phyloP scores from a whole-genome alignment of 495 filamentous ascomycete genomes.

The Daldinia vernicosa region DNA sequence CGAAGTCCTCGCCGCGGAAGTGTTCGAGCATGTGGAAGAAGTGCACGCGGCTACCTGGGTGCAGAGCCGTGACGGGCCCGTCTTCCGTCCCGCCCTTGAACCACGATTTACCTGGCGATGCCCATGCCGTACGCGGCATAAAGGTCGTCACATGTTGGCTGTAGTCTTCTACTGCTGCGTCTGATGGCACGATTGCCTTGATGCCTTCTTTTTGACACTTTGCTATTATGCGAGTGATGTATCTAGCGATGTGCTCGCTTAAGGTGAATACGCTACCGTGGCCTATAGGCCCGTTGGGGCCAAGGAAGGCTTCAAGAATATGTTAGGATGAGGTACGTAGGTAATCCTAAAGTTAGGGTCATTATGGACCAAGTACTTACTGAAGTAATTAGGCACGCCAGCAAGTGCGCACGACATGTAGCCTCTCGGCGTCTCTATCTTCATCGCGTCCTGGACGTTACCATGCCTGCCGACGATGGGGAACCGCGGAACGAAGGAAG shows the following conservation, averaged over 20 bases:
- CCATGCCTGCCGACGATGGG: conserved; percentile 64
- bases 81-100: conserved; percentile 56
- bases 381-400: conserved; percentile 60
- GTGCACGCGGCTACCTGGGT: conserved; percentile 61
- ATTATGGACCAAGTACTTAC: conserved; percentile 39
- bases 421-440: conserved; percentile 48
- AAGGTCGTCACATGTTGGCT: conserved; percentile 55
- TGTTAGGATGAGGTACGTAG: conserved; percentile 28
- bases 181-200: conserved; percentile 50
- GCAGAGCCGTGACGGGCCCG: conserved; percentile 59
- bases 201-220: conserved; percentile 59
- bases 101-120: conserved; percentile 56
- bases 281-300: conserved; percentile 60
- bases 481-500: conserved; percentile 68
- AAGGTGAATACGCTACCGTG: conserved; percentile 61
- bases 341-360: not conserved
- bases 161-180: conserved; percentile 57
- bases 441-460: conserved; percentile 56
- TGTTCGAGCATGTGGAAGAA: conserved; percentile 61
- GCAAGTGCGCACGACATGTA: conserved; percentile 59
- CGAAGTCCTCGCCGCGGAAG: conserved; percentile 61
- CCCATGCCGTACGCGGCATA: conserved; percentile 61
- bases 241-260: conserved; percentile 57
- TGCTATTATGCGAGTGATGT: conserved; percentile 53
- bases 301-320: conserved; percentile 51